phyloP scores from a whole-genome alignment of 768 basidiomycete species.

The Erythrobasidium yunnanense region DNA sequence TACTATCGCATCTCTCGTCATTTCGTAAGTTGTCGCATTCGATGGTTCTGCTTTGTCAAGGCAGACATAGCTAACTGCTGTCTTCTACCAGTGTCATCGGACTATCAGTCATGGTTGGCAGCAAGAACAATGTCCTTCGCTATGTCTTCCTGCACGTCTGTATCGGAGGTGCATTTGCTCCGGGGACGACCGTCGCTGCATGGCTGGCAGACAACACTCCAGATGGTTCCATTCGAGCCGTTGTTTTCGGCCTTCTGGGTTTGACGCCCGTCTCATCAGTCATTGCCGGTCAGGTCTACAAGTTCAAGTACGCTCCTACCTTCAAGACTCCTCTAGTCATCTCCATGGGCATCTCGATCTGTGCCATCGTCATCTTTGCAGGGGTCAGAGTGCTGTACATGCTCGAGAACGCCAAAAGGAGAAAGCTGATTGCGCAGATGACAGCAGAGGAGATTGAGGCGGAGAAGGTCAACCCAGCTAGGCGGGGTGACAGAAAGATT shows the following conservation, averaged over 20 bases:
- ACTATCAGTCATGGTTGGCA: conserved; percentile 38
- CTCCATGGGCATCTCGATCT: background rate
- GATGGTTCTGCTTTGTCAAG: too few species aligned
- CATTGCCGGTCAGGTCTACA: conserved; percentile 28
- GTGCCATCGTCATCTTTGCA: conserved; percentile 23
- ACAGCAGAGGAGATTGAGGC: conserved; percentile 25
- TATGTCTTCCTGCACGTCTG: conserved; percentile 43
- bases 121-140: conserved; percentile 35
- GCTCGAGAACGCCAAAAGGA: background rate
- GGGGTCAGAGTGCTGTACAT: conserved; percentile 13
- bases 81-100: too few species aligned
- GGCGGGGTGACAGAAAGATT: conserved; percentile 19
- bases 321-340: conserved; percentile 3
- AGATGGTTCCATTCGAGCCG: background rate
- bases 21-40: too few species aligned
- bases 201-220: conserved; percentile 36
- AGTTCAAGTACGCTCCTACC: conserved; percentile 9
- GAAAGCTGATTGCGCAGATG: conserved; percentile 1
- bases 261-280: background rate
- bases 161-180: conserved; percentile 40
- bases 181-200: conserved; percentile 38
- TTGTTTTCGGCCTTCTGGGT: conserved; percentile 6
- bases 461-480: background rate
- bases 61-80: too few species aligned
- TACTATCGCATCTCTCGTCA: too few species aligned